Evolutionary conservation across 192 early-diverging fungal species (phyloP), one percentile per base, ranked within the genome.

Genomic region (Cetraspora pellucida): DNA sequence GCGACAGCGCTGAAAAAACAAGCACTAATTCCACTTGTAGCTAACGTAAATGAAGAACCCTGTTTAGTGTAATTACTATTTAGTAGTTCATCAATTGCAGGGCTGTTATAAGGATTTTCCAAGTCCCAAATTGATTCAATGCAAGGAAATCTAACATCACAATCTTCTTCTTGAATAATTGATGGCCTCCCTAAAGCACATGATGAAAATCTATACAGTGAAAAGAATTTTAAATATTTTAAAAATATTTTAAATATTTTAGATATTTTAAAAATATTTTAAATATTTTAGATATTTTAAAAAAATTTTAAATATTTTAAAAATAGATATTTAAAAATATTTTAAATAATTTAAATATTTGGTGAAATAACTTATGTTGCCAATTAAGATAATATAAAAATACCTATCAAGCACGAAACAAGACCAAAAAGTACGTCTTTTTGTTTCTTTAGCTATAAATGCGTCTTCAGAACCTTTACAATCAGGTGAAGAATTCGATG

Each of bases 381-480:
- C 2, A 47, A 52, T 27, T 14, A 52, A 3, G 59, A 81, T 1
- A 77, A 77, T 55, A 77, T 81, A 0, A 69, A 77, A 0, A 81
- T 82, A 84, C 82, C 78, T 82, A 73, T 89, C 88, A 49, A 87
- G n/a, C 9, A 80, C 75, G 58, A 85, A 89, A 44, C 82, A 77
- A 1, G 75, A 60, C 88, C 88, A 89, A 37, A 88, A 89, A 19
- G 83, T 81, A 44, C 88, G 78, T 55, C 88, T 71, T 47, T 80
- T 49, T n/a, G 78, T 80, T 72, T 89, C 88, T 43, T 82, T 81
- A 68, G 85, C 45, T 67, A 82, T 82, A 82, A 85, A 80, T 67
- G 77, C 31, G 52, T 81, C 75, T 78, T 83, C 60, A 77, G 58
- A 43, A 55, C 43, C 50, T 49, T 10, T 10, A 30, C 37, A 49